Conservation (phyloP, 331 rosid species). For the Cydonia oblonga region DNA sequence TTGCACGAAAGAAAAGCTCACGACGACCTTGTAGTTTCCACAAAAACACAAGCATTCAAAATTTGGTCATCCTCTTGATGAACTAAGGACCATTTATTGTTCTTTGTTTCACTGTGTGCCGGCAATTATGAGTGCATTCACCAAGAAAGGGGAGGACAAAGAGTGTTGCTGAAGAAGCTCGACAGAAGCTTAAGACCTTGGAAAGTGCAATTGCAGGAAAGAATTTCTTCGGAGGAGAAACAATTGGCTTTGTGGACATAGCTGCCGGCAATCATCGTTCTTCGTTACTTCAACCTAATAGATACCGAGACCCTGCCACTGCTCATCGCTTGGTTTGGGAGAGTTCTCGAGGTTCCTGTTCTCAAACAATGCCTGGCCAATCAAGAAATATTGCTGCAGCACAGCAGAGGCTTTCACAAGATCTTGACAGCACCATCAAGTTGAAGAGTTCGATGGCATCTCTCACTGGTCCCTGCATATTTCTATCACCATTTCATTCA, state of each 20-base stretch:
- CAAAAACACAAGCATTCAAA: too few relatives aligned
- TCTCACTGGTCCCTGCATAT: not conserved
- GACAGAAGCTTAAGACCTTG: conserved; percentile 33
- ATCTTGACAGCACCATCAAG: conserved; percentile 22
- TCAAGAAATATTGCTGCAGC: conserved; percentile 23
- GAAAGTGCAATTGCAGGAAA: conserved; percentile 31
- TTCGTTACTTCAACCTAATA: conserved; percentile 1
- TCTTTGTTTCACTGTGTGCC: conserved; percentile 21
- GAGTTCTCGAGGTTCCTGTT: conserved; percentile 18
- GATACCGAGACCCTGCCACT: conserved; percentile 25
- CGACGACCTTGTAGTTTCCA: too few relatives aligned
- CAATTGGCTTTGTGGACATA: conserved; percentile 33
- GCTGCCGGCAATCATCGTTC: not conserved
- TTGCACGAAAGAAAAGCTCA: too few relatives aligned
- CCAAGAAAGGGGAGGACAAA: conserved; percentile 34
- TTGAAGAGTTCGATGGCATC: conserved; percentile 3
- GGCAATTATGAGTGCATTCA: conserved; percentile 18
- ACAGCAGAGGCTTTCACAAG: conserved; percentile 9
- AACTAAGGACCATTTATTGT: not conserved
- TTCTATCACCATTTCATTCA: not conserved
- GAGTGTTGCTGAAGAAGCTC: conserved; percentile 26
- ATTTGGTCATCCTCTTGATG: too few relatives aligned
- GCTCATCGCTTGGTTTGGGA: conserved; percentile 29
- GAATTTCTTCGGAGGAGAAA: conserved; percentile 31
- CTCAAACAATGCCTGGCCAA: conserved; percentile 30